Conservation (phyloP, 2,329 filamentous ascomycete genomes). For the Colletotrichum melonis region DNA sequence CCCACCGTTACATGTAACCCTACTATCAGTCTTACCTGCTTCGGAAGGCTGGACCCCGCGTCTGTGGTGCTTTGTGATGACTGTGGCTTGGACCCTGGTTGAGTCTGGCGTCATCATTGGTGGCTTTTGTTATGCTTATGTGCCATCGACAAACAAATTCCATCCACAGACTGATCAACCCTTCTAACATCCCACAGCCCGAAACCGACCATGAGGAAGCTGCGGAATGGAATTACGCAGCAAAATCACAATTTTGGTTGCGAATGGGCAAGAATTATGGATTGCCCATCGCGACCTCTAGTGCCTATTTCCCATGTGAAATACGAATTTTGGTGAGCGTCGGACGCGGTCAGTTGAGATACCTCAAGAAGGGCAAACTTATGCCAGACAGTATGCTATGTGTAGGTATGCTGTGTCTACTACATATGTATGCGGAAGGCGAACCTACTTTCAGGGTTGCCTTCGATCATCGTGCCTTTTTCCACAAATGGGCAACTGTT, state of each 20-base stretch:
- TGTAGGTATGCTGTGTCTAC: neutral
- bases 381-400: no score
- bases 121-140: constrained; percentile 13
- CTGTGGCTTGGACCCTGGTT: constrained; percentile 13
- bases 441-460: no score
- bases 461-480: constrained; percentile 2
- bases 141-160: constrained; percentile 13
- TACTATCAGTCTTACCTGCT: neutral
- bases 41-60: constrained; percentile 24
- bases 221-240: neutral
- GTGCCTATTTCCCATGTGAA: neutral
- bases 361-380: no score
- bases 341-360: neutral
- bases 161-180: constrained; percentile 5
- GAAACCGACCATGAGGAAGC: neutral
- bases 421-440: neutral
- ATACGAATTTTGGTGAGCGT: neutral
- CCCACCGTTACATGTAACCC: neutral
- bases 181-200: no score
- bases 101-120: constrained; percentile 1
- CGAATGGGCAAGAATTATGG: neutral
- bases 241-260: no score
- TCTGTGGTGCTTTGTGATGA: neutral
- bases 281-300: neutral
- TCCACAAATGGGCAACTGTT: constrained; percentile 20